A percentile compares a stretch with the other conserved stretches of the same genome.
Evolutionary conservation across 106 monocot genomes (phyloP).

Genomic region (Narthecium ossifragum): DNA sequence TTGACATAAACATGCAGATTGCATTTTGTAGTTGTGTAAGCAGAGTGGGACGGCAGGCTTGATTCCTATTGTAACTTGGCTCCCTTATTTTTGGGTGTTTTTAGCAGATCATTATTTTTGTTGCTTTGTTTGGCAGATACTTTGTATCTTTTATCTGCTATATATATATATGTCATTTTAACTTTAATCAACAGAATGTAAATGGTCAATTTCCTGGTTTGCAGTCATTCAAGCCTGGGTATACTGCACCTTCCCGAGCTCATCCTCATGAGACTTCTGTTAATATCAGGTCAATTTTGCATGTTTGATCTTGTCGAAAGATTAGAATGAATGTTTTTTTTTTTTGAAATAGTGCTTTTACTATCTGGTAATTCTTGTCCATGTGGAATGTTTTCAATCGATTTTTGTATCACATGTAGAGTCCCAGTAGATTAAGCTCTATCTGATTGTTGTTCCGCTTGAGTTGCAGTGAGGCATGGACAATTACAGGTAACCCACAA

Average conservation of each 20-base stretch:
- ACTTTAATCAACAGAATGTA: background rate
- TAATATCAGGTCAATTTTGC: slow-evolving; percentile 35
- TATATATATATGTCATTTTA: background rate
- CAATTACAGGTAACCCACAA: slow-evolving; percentile 43
- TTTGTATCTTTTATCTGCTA: background rate
- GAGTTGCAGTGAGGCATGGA: slow-evolving; percentile 50
- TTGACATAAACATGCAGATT: too few relatives aligned
- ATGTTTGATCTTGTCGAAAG: background rate
- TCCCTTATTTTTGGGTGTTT: background rate
- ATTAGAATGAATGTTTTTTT: background rate
- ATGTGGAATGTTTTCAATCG: background rate
- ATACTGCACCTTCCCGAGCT: slow-evolving; percentile 53
- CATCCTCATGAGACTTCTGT: slow-evolving; percentile 56
- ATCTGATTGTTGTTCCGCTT: slow-evolving; percentile 12
- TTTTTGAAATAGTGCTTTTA: too few relatives aligned
- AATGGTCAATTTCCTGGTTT: background rate
- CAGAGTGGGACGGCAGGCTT: too few relatives aligned
- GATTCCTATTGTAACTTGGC: background rate
- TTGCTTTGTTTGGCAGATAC: background rate
- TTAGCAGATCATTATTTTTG: background rate
- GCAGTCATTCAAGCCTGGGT: slow-evolving; percentile 65
- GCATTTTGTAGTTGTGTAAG: too few relatives aligned
- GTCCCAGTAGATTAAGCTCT: background rate
- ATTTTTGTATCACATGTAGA: background rate
- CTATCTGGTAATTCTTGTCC: background rate